phyloP scores from a whole-genome alignment of 106 monocot genomes.

The Dioscorea dumetorum region DNA sequence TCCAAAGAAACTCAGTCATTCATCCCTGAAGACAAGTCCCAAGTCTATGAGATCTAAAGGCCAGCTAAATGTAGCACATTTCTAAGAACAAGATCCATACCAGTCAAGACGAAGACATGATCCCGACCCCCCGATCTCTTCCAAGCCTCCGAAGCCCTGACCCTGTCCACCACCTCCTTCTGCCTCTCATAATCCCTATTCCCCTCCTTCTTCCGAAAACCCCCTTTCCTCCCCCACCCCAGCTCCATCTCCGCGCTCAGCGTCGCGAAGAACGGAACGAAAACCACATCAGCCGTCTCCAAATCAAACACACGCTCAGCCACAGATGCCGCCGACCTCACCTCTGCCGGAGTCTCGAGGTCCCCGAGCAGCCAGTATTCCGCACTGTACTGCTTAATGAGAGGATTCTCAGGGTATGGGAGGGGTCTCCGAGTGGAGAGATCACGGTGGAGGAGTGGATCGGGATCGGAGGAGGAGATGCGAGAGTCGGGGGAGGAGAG shows the following conservation, averaged over 20 bases:
- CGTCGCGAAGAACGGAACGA: conserved; percentile 90
- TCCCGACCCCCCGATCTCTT: conserved; percentile 55
- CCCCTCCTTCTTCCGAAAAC: conserved; percentile 66
- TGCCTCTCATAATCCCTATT: conserved; percentile 65
- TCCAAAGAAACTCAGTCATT: too few species aligned
- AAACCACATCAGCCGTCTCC: conserved; percentile 59
- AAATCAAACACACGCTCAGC: conserved; percentile 35
- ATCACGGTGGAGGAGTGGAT: conserved; percentile 8
- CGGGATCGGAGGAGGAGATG: conserved; percentile 39
- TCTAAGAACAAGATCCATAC: conserved; percentile 9
- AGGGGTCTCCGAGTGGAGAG: not conserved
- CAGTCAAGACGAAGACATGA: conserved; percentile 74
- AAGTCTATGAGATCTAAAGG: too few species aligned
- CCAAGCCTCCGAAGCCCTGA: conserved; percentile 49
- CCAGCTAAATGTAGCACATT: too few species aligned
- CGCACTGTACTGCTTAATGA: conserved; percentile 79
- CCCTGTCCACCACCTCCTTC: conserved; percentile 53
- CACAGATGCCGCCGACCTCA: conserved; percentile 12
- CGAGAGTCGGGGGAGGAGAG: conserved; percentile 65
- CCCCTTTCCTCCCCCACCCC: conserved; percentile 78
- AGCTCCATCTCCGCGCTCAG: conserved; percentile 93
- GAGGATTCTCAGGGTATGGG: conserved; percentile 66
- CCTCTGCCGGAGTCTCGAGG: conserved; percentile 42
- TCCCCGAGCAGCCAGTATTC: conserved; percentile 83
- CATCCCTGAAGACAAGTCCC: too few species aligned